Evolutionary conservation across 2,329 filamentous ascomycete species (phyloP), one percentile per base, ranked within the genome.

Genomic region (Cladophialophora yegresii): DNA sequence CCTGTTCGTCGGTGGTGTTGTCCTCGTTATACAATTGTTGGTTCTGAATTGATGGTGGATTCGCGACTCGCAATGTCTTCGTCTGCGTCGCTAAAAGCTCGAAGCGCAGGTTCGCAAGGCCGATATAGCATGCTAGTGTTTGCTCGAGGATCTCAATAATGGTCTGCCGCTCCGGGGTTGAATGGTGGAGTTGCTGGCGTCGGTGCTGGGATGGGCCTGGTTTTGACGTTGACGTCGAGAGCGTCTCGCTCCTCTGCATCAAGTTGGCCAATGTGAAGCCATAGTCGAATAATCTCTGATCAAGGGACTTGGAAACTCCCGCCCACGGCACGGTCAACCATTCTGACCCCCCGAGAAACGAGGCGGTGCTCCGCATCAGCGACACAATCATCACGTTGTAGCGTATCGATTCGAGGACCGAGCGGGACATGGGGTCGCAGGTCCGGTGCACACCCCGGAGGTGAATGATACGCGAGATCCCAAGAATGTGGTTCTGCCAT

Each of bases 401-500:
- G 4, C 63, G 54, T 23, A 59, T 56, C 1, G 59, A 62, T n/a
- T 65, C 63, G 16, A 65, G 40, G 4, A 65, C 47, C 3, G 63
- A 45, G 32, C 47, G 54, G 9, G 59, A 22, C 4, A 65, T n/a
- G 12, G 59, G 54, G 10, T 43, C 45, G 12, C 43, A 26, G 23
- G 55, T 55, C 5, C 22, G 22, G 9, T 30, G 23, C 3, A 59
- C 58, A 10, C 63, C 58, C n/a, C 63, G 63, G 16, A 65, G 23
- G 13, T 65, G 30, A 3, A 65, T 47, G 23, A 65, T 59, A 20
- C 59, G 59, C 4, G 47, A 54, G 2, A 65, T 62, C 2, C 63
- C 63, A 8, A 30, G 23, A 30, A 62, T 55, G 20, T 65, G 63
- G 49, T 56, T 65, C 22, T 62, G 36, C 63, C 63, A 65, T 4